phyloP scores from a whole-genome alignment of 352 stramenopile genomes.

The Pilasporangium apinafurcum region DNA sequence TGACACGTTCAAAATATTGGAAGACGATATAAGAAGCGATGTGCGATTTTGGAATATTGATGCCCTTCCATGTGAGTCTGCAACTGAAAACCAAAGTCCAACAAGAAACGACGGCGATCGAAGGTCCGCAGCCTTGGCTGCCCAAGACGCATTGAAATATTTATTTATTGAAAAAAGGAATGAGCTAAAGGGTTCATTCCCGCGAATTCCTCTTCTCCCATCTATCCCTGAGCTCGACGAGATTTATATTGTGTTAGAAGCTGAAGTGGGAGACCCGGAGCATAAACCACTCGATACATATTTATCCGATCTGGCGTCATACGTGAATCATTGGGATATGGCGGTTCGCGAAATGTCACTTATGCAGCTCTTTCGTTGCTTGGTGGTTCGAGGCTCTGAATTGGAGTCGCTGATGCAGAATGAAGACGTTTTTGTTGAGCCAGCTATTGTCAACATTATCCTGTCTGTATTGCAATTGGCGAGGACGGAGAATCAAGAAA shows the following conservation, averaged over 20 bases:
- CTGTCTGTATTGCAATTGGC: conserved; percentile 66
- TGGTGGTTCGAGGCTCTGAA: conserved; percentile 57
- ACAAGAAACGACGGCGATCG: too few relatives aligned
- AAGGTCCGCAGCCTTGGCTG: conserved; percentile 4
- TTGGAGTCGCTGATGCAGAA: conserved; percentile 64
- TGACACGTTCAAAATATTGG: conserved; percentile 30
- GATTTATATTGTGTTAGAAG: conserved; percentile 44
- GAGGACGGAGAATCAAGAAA: conserved; percentile 51
- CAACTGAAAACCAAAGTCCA: not conserved
- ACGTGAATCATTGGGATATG: conserved; percentile 75
- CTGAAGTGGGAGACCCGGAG: conserved; percentile 54
- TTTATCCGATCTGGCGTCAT: conserved; percentile 43
- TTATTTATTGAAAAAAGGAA: conserved; percentile 64
- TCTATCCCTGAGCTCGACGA: conserved; percentile 60
- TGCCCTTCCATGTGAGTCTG: conserved; percentile 10
- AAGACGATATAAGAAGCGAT: conserved; percentile 18
- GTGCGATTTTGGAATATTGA: conserved; percentile 36
- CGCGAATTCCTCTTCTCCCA: conserved; percentile 62
- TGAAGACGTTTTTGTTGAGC: conserved; percentile 62
- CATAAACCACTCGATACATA: conserved; percentile 37
- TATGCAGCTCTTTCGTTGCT: conserved; percentile 51
- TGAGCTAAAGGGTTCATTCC: conserved; percentile 58
- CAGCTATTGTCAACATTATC: conserved; percentile 44
- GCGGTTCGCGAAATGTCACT: conserved; percentile 75
- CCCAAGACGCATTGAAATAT: conserved; percentile 46